phyloP scores from a whole-genome alignment of 805 yeast species.

The Grigorovia jiainica region DNA sequence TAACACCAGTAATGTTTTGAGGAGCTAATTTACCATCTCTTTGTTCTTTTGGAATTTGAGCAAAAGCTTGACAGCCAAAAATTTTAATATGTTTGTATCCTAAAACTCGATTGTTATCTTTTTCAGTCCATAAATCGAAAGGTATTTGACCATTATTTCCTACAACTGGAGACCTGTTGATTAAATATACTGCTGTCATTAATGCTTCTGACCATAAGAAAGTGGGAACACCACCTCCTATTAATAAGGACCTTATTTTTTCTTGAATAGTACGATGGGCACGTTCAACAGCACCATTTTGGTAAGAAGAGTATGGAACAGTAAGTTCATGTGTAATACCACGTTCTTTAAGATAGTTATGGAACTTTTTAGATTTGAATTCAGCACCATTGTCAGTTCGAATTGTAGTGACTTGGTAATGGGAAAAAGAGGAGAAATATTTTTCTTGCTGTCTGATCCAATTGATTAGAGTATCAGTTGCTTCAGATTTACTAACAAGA shows the following conservation, averaged over 20 bases:
- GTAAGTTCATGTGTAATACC: slow-evolving; percentile 8
- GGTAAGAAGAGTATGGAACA: slow-evolving; percentile 4
- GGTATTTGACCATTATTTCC: slow-evolving; percentile 2
- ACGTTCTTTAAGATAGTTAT: not conserved
- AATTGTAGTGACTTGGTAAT: not conserved
- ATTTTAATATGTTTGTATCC: not conserved
- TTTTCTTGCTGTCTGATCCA: slow-evolving; percentile 1
- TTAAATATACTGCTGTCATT: slow-evolving; percentile 5
- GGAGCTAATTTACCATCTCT: slow-evolving; percentile 5
- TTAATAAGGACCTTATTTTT: slow-evolving; percentile 2
- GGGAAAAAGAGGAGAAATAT: slow-evolving; percentile 1
- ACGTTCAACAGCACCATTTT: slow-evolving; percentile 13
- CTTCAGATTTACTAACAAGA: slow-evolving; percentile 2
- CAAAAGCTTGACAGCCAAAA: slow-evolving; percentile 12
- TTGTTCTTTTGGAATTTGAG: slow-evolving; percentile 2
- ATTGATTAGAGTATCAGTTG: not conserved
- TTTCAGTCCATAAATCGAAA: slow-evolving; percentile 1
- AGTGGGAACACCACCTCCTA: slow-evolving; percentile 8
- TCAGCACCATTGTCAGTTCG: slow-evolving; percentile 6
- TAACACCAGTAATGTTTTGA: slow-evolving; percentile 1
- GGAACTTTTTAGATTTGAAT: slow-evolving; percentile 1
- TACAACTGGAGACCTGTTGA: slow-evolving; percentile 5
- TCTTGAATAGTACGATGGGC: slow-evolving; percentile 9
- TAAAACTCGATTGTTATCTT: no score
- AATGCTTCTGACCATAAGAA: slow-evolving; percentile 14